These are phyloP conservation scores for Priceomyces fermenticarens DNA, from an alignment of 805 yeast genomes.

Conservation along the genomic window DNA sequence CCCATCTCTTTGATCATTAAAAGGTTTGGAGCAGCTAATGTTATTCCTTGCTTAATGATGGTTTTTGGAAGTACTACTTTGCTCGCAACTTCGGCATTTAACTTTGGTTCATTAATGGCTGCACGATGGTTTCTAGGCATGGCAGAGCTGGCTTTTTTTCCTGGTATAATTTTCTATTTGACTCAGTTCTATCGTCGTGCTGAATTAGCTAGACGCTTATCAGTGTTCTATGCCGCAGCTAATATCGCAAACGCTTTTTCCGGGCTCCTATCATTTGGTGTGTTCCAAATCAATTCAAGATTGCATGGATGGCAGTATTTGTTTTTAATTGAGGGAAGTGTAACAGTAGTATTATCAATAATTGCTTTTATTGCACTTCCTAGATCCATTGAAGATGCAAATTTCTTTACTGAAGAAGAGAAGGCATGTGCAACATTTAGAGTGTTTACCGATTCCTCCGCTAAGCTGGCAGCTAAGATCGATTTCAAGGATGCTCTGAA, in stretches of 20 bases:
- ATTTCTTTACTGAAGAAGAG: constrained; percentile 40
- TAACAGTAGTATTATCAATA: constrained; percentile 34
- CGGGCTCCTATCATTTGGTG: constrained; percentile 31
- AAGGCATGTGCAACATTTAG: constrained; percentile 35
- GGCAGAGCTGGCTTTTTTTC: constrained; percentile 36
- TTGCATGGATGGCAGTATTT: constrained; percentile 49
- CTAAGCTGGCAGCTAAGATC: constrained; percentile 31
- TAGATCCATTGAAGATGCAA: constrained; percentile 30
- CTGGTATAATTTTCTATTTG: constrained; percentile 36
- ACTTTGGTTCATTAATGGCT: constrained; percentile 32
- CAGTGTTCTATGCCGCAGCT: constrained; percentile 35
- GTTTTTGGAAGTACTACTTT: constrained; percentile 43
- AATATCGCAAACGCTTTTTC: constrained; percentile 35
- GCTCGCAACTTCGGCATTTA: constrained; percentile 35
- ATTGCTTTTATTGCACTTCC: constrained; percentile 35
- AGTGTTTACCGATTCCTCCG: constrained; percentile 44
- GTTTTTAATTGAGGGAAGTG: constrained; percentile 44
- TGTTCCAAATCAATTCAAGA: constrained; percentile 36
- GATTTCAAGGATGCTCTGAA: constrained; percentile 39
- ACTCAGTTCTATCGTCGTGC: constrained; percentile 36
- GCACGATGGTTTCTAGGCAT: constrained; percentile 39
- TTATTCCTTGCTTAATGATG: constrained; percentile 44
- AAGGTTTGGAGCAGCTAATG: constrained; percentile 40
- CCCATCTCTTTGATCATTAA: constrained; percentile 42
- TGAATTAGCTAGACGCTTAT: constrained; percentile 33